A percentile compares a stretch with the other conserved stretches of the same genome.
phyloP scores from a whole-genome alignment of 1,284 basidiomycete genomes.

The Xanthoconium separans region DNA sequence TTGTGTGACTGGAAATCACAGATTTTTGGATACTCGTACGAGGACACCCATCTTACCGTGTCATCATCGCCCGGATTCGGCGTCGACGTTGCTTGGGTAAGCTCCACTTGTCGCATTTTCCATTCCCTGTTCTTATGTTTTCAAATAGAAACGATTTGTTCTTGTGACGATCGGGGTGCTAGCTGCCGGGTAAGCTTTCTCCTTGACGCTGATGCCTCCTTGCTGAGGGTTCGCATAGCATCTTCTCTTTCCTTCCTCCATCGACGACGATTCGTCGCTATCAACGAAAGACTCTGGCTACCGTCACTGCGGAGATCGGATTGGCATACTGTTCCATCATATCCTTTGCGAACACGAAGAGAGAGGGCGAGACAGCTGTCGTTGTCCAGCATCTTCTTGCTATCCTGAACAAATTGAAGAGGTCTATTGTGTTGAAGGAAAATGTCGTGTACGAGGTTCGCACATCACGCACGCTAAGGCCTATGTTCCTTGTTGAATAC shows the following conservation, averaged over 20 bases:
- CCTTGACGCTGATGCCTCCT: background rate
- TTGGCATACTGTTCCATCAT: slow-evolving; percentile 66
- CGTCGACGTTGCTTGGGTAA: slow-evolving; percentile 63
- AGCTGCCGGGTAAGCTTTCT: slow-evolving; percentile 55
- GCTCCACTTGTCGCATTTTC: slow-evolving; percentile 9
- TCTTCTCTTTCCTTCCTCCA: slow-evolving; percentile 70
- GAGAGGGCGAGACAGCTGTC: slow-evolving; percentile 46
- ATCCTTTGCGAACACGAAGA: slow-evolving; percentile 56
- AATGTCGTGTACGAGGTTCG: slow-evolving; percentile 69
- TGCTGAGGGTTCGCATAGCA: slow-evolving; percentile 35
- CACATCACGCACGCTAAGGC: background rate
- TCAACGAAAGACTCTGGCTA: slow-evolving; percentile 61
- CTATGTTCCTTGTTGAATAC: background rate
- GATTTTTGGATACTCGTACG: slow-evolving; percentile 76
- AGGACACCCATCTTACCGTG: slow-evolving; percentile 48
- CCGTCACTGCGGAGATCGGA: slow-evolving; percentile 60
- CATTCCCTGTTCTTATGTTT: background rate
- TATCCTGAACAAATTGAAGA: slow-evolving; percentile 61
- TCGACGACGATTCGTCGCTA: slow-evolving; percentile 70
- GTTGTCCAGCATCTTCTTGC: slow-evolving; percentile 62
- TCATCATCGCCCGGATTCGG: slow-evolving; percentile 57
- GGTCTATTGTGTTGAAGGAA: slow-evolving; percentile 50
- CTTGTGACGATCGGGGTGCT: slow-evolving; percentile 61
- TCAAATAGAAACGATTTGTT: slow-evolving; percentile 55
- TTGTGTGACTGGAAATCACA: slow-evolving; percentile 23